Base-by-base conservation (phyloP, 2,329 filamentous ascomycete genomes). In the Aotearoamyces nothofagi region DNA sequence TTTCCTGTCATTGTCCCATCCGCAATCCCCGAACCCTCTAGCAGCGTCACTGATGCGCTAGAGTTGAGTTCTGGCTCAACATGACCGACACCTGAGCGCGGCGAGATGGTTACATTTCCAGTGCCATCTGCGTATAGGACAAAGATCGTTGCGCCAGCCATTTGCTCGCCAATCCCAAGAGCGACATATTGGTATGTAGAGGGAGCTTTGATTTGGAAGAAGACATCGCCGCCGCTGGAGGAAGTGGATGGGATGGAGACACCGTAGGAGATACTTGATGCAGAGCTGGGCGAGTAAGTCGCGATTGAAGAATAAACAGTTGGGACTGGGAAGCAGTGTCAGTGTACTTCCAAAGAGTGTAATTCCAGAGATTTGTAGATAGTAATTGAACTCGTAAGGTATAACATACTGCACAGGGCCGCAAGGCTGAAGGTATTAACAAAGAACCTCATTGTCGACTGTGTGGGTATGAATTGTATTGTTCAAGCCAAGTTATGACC, bases 111-210 rank as follows among this genome's bases (percentile, higher is more conserved):
- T 9, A 73, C 62, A 24, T 49, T 56, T 15, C 63, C 60, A 20
- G 49, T 49, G 22, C 57, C 50, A 15, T 59, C 56, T n/a, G 62
- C 57, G 39, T 73, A 73, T 5, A 70, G 53, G 24, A 72, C 50
- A 42, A 73, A 71, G 26, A 74, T 70, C 44, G 69, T 69, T 5
- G 68, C 47, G 13, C 58, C 60, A 10, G 46, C 38, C 69, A 73
- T 74, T 12, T 45, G 37, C 2, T 39, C 51, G 15, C 69, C 69
- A 43, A 71, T 65, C 5, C 66, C 69, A 3, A 73, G 45, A 3
- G 56, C 62, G 17, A 69, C 56, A 61, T 63, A 74, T 47, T 59
- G 47, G 41, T 66, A 58, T 5, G 45, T 54, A 22, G 55, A 57
- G 2, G 69, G 66, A 3, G 62, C 63, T 25, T 56, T 59, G 27